These are phyloP conservation scores for Boletus vinaceobasis DNA, from an alignment of 768 basidiomycete species.

Conservation along the genomic window DNA sequence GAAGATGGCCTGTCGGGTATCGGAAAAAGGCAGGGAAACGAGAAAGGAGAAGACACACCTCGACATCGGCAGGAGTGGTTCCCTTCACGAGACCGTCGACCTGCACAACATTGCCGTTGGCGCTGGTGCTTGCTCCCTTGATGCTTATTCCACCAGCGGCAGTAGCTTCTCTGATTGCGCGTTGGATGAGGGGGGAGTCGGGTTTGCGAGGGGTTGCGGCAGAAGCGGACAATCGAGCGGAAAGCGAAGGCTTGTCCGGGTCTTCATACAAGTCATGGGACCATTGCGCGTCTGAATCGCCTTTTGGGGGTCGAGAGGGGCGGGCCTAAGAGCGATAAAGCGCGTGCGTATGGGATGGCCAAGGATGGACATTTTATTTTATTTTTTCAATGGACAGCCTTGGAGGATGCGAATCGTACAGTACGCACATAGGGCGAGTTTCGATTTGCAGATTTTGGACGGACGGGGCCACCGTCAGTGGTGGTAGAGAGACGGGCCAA, in stretches of 20 bases:
- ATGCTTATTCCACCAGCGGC: constrained; percentile 47
- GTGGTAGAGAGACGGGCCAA: constrained; percentile 27
- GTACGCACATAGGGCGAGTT: constrained; percentile 36
- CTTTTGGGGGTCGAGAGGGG: constrained; percentile 57
- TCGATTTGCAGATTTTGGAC: constrained; percentile 30
- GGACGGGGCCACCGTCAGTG: constrained; percentile 30
- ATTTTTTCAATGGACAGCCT: constrained; percentile 18
- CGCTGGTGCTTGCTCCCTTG: constrained; percentile 59
- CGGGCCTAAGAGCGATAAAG: constrained; percentile 22
- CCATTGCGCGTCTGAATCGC: constrained; percentile 65
- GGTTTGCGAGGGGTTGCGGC: constrained; percentile 47
- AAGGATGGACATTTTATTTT: constrained; percentile 11
- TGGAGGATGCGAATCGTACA: constrained; percentile 28
- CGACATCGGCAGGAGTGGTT: constrained; percentile 80
- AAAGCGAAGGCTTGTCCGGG: constrained; percentile 52
- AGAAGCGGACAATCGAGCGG: constrained; percentile 49
- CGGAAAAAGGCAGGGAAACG: background rate
- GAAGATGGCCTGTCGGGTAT: constrained; percentile 59
- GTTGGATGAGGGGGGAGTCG: constrained; percentile 52
- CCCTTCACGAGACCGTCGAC: constrained; percentile 71
- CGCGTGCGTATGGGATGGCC: background rate
- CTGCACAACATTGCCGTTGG: constrained; percentile 65
- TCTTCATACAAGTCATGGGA: constrained; percentile 68
- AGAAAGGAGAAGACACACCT: constrained; percentile 23
- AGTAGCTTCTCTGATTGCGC: constrained; percentile 63